These are phyloP conservation scores for Fusarium subtropicale DNA, from an alignment of 2,329 filamentous ascomycete species.

Conservation along the genomic window DNA sequence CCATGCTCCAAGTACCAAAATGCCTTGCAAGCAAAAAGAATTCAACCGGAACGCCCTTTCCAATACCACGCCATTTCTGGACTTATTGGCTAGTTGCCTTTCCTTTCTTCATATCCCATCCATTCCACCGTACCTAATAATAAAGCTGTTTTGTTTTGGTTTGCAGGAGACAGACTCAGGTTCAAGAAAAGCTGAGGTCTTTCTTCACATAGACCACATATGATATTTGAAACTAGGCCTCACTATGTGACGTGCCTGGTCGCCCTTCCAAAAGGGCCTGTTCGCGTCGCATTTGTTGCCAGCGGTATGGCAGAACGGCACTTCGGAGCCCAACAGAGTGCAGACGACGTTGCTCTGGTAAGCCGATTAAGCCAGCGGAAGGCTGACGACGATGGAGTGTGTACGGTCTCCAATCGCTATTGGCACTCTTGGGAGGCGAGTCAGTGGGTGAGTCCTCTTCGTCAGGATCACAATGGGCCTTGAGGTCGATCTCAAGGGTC, in stretches of 20 bases:
- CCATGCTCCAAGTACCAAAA: conserved; percentile 30
- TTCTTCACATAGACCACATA: neutral
- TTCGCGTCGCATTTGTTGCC: conserved; percentile 39
- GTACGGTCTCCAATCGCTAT: conserved; percentile 18
- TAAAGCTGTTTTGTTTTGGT: conserved; percentile 1
- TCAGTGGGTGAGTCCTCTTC: conserved; percentile 39
- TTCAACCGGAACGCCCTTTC: conserved; percentile 35
- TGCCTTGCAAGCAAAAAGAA: conserved; percentile 28
- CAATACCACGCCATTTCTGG: conserved; percentile 21
- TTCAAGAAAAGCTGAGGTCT: conserved; percentile 7
- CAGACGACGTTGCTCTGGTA: conserved; percentile 43
- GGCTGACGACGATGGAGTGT: conserved; percentile 40
- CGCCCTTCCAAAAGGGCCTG: conserved; percentile 41
- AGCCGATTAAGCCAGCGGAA: conserved; percentile 45
- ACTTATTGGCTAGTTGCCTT: conserved; percentile 18
- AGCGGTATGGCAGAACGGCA: conserved; percentile 46
- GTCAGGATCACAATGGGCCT: conserved; percentile 30
- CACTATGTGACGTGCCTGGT: conserved; percentile 44
- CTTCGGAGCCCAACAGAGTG: conserved; percentile 45
- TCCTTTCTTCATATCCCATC: conserved; percentile 12
- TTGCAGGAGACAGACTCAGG: neutral
- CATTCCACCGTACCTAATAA: neutral
- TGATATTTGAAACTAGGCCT: conserved; percentile 24
- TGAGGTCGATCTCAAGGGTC: conserved; percentile 41
- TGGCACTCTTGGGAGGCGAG: conserved; percentile 40